Evolutionary conservation across 2,329 filamentous ascomycete genomes (phyloP).

Genomic region (Stachybotrys echinatus): DNA sequence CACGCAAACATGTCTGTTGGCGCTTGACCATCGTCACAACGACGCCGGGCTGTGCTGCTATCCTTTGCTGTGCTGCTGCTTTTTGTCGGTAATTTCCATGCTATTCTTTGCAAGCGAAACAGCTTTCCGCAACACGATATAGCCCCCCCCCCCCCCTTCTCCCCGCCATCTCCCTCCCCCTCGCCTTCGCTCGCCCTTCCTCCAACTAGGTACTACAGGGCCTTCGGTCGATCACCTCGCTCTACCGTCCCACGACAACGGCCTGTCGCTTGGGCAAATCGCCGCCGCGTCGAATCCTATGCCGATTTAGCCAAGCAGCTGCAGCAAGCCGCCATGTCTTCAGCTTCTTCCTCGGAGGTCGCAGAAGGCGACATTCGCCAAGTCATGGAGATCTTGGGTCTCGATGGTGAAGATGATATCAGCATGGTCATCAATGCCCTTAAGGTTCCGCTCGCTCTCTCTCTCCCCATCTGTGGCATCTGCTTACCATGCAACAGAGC

Average conservation of each 20-base stretch:
- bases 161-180: no score
- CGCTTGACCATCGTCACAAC: no score
- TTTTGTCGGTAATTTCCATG: no score
- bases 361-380: conserved; percentile 29
- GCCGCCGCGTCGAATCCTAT: neutral
- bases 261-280: no score
- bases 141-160: no score
- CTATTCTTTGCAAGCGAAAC: no score
- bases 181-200: no score
- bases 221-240: neutral
- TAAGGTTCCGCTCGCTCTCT: conserved; percentile 24
- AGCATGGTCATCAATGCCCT: conserved; percentile 34
- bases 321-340: conserved; percentile 10
- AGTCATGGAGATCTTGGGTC: conserved; percentile 36
- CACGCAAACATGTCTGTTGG: no score
- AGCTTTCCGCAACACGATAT: no score
- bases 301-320: neutral
- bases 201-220: no score
- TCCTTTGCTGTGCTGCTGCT: no score
- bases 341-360: conserved; percentile 29
- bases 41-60: no score
- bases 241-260: neutral
- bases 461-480: neutral
- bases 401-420: conserved; percentile 30
- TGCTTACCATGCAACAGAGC: conserved; percentile 13